Evolutionary conservation across 163 green algal genomes (phyloP).

Genomic region (Chloromonas sp.): DNA sequence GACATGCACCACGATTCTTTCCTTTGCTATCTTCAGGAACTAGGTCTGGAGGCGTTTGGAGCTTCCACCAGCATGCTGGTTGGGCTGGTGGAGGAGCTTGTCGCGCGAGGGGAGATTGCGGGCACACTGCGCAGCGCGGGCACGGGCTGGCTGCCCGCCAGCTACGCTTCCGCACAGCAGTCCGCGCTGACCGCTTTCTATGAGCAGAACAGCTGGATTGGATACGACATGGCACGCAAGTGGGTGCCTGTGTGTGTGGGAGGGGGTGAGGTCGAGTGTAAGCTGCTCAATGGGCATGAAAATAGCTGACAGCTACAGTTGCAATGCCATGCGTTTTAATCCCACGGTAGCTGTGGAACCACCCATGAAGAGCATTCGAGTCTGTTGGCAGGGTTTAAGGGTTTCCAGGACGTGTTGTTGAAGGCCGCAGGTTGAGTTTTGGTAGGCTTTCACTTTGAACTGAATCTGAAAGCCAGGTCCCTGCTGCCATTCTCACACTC

Average conservation of each 20-base stretch:
- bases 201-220: constrained; percentile 78
- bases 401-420: too few species aligned
- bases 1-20: too few species aligned
- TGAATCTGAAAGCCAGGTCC: too few species aligned
- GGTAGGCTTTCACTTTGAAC: too few species aligned
- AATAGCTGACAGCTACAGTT: too few species aligned
- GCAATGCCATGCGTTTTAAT: too few species aligned
- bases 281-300: too few species aligned
- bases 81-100: constrained; percentile 57
- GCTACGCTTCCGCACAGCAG: constrained; percentile 60
- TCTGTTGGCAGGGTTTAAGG: too few species aligned
- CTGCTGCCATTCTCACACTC: too few species aligned
- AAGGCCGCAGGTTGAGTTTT: too few species aligned
- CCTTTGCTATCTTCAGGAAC: background rate
- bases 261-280: background rate
- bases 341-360: too few species aligned
- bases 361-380: too few species aligned
- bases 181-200: constrained; percentile 67
- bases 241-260: constrained; percentile 5
- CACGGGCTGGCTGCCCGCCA: constrained; percentile 60
- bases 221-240: constrained; percentile 63
- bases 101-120: constrained; percentile 32
- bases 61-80: constrained; percentile 10
- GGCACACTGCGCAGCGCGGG: constrained; percentile 39
- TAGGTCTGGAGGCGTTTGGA: background rate